Evolutionary conservation across 495 filamentous ascomycete species (phyloP).

Genomic region (Articulospora tetracladia): DNA sequence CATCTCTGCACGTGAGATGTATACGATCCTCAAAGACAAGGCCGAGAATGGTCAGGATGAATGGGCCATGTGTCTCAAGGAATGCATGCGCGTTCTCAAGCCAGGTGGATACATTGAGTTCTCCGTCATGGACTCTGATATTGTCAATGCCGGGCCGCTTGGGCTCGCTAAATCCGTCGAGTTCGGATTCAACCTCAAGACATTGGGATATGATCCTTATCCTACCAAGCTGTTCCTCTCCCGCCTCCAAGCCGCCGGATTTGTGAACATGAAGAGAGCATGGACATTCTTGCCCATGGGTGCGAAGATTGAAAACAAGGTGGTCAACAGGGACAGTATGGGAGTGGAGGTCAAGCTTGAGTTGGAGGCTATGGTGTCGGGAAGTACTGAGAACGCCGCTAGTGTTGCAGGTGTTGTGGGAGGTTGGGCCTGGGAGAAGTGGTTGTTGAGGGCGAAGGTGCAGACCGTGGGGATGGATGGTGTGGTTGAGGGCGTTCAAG

Average conservation of each 20-base stretch:
- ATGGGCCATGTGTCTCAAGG: slow-evolving; percentile 78
- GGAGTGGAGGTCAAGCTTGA: slow-evolving; percentile 47
- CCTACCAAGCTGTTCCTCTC: slow-evolving; percentile 77
- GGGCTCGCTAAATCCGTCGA: slow-evolving; percentile 79
- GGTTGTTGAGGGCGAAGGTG: slow-evolving; percentile 69
- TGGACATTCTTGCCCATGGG: slow-evolving; percentile 93
- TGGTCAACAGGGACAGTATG: slow-evolving; percentile 37
- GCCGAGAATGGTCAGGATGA: slow-evolving; percentile 66
- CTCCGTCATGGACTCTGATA: slow-evolving; percentile 79
- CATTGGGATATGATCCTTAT: slow-evolving; percentile 78
- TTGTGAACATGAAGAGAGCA: slow-evolving; percentile 73
- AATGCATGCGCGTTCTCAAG: slow-evolving; percentile 87
- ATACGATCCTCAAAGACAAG: slow-evolving; percentile 71
- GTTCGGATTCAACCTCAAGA: slow-evolving; percentile 83
- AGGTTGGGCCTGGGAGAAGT: slow-evolving; percentile 93
- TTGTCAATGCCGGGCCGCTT: slow-evolving; percentile 75
- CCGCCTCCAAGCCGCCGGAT: slow-evolving; percentile 70
- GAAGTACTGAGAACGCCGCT: slow-evolving; percentile 69
- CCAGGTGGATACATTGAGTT: slow-evolving; percentile 93
- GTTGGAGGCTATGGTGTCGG: slow-evolving; percentile 62
- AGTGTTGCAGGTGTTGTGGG: slow-evolving; percentile 78
- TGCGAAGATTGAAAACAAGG: slow-evolving; percentile 44
- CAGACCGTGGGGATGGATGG: slow-evolving; percentile 73
- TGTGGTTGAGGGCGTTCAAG: slow-evolving; percentile 72
- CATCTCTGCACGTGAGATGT: slow-evolving; percentile 85